Conservation (phyloP, 163 green algal species). For the Volvox carteri region DNA sequence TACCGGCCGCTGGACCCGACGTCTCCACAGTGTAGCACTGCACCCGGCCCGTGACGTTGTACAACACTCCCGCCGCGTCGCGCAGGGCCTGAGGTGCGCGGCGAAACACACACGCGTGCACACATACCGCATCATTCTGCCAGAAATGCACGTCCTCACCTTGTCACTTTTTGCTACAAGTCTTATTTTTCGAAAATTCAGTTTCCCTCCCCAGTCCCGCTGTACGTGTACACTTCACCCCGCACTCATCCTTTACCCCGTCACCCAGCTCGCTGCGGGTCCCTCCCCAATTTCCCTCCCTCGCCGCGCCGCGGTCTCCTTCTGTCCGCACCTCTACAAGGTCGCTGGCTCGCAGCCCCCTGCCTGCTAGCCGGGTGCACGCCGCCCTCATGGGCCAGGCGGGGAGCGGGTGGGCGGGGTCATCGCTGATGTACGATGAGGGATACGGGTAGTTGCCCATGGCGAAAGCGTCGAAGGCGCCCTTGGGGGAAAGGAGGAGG, state of each 20-base stretch:
- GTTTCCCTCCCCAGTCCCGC: too few species aligned
- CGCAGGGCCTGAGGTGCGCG: slow-evolving; percentile 63
- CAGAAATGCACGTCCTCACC: too few species aligned
- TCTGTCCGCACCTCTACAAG: slow-evolving; percentile 4
- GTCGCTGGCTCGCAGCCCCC: background rate
- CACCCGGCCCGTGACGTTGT: slow-evolving; percentile 80
- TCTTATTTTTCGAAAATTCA: too few species aligned
- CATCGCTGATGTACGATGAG: slow-evolving; percentile 82
- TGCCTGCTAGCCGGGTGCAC: slow-evolving; percentile 71
- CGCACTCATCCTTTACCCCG: too few species aligned
- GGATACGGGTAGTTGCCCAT: slow-evolving; percentile 85
- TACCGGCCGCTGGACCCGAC: slow-evolving; percentile 64
- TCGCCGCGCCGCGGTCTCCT: too few species aligned
- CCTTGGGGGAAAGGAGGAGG: slow-evolving; percentile 24
- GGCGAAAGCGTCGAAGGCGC: slow-evolving; percentile 82
- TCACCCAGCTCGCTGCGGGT: too few species aligned
- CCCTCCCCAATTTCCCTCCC: too few species aligned
- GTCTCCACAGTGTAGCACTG: slow-evolving; percentile 70
- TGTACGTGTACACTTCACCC: too few species aligned
- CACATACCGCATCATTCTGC: too few species aligned
- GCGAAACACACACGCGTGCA: too few species aligned
- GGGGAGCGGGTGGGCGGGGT: slow-evolving; percentile 71
- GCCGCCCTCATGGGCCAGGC: slow-evolving; percentile 85
- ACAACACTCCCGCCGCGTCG: slow-evolving; percentile 78
- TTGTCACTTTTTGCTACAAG: too few species aligned